Percentiles rank a stretch among this genome's conserved stretches.
Evolutionary conservation across 371 early-diverging fungal genomes (phyloP).

Genomic region (Rhizopus delemar): DNA sequence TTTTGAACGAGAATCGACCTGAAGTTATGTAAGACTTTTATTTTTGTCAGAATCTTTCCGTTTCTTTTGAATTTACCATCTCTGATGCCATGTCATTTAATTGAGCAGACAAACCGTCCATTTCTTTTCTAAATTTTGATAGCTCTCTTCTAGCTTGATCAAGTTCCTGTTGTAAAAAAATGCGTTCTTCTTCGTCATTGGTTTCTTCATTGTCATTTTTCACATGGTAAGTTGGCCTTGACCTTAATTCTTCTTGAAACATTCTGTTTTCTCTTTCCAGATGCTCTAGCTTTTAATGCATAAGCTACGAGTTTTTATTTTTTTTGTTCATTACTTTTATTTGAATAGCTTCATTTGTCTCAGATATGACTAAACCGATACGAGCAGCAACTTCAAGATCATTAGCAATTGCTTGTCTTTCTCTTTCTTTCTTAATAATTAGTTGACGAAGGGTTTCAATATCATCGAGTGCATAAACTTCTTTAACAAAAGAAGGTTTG

Average conservation of each 20-base stretch:
- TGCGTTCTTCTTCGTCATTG: conserved; percentile 43
- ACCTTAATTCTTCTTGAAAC: conserved; percentile 49
- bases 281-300: conserved; percentile 32
- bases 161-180: conserved; percentile 58
- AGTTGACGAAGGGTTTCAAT: conserved; percentile 50
- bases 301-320: not conserved
- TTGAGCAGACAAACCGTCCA: conserved; percentile 64
- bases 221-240: conserved; percentile 10
- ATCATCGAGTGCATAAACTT: conserved; percentile 54
- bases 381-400: conserved; percentile 70
- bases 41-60: not conserved
- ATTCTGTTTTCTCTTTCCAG: conserved; percentile 60
- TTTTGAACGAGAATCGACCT: conserved; percentile 58
- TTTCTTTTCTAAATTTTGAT: conserved; percentile 60
- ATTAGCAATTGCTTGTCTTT: conserved; percentile 58
- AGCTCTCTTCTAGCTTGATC: conserved; percentile 63
- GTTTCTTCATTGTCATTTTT: conserved; percentile 8
- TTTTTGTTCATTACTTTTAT: conserved; percentile 36
- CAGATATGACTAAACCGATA: conserved; percentile 64
- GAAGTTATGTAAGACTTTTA: not conserved
- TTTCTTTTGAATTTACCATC: conserved; percentile 41
- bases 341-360: conserved; percentile 64
- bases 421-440: conserved; percentile 68
- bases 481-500: conserved; percentile 47
- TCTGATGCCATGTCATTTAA: conserved; percentile 68